phyloP scores from a whole-genome alignment of 2,329 filamentous ascomycete genomes.

The Venturia oleaginea region DNA sequence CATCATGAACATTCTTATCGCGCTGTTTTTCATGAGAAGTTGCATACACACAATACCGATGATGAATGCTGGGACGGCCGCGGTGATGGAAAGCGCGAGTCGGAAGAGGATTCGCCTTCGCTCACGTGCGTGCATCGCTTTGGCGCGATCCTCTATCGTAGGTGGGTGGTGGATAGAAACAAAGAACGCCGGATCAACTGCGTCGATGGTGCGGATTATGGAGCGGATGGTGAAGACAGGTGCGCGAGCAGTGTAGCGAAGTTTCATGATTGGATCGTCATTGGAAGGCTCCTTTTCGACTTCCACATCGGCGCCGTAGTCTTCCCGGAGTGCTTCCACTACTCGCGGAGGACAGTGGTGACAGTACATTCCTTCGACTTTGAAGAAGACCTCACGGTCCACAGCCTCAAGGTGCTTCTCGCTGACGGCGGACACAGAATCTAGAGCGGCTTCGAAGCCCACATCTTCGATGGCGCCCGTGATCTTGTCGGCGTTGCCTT shows the following conservation, averaged over 20 bases:
- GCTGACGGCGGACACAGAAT: slow-evolving; percentile 21
- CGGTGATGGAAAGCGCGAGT: slow-evolving; percentile 57
- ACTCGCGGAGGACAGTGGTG: slow-evolving; percentile 42
- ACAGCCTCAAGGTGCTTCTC: slow-evolving; percentile 16
- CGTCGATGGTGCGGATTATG: slow-evolving; percentile 59
- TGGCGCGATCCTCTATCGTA: slow-evolving; percentile 73
- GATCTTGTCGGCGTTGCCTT: slow-evolving; percentile 36
- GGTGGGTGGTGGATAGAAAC: slow-evolving; percentile 69
- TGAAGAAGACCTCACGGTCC: slow-evolving; percentile 26
- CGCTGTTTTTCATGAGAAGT: slow-evolving; percentile 54
- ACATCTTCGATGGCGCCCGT: slow-evolving; percentile 41
- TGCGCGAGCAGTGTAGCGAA: slow-evolving; percentile 60
- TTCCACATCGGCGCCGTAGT: slow-evolving; percentile 43
- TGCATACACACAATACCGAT: slow-evolving; percentile 90
- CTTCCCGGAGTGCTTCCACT: slow-evolving; percentile 40
- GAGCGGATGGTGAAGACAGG: slow-evolving; percentile 66
- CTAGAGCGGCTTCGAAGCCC: slow-evolving; percentile 33
- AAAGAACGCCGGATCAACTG: slow-evolving; percentile 55
- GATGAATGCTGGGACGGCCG: slow-evolving; percentile 74
- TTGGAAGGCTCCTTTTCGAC: slow-evolving; percentile 50
- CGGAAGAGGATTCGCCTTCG: slow-evolving; percentile 59
- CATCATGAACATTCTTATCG: slow-evolving; percentile 58
- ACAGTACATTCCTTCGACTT: slow-evolving; percentile 38
- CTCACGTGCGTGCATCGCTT: slow-evolving; percentile 61
- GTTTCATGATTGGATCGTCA: slow-evolving; percentile 56